Evolutionary conservation across 768 basidiomycete genomes (phyloP).

Genomic region (Termitomyces sp.): DNA sequence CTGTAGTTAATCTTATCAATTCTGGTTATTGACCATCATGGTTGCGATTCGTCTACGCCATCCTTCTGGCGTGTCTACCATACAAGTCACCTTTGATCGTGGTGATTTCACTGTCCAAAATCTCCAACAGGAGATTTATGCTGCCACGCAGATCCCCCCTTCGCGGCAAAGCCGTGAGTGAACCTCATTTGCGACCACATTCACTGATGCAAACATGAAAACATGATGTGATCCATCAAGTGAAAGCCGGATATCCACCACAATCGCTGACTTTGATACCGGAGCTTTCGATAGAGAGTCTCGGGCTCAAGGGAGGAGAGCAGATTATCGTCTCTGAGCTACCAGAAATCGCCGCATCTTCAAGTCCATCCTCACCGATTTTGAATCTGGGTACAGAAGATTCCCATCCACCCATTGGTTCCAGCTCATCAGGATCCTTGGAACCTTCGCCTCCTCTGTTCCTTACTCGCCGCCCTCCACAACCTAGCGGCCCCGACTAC

Average conservation of each 20-base stretch:
- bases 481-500: conserved; percentile 41
- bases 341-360: conserved; percentile 16
- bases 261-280: conserved; percentile 64
- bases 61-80: conserved; percentile 76
- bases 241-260: conserved; percentile 86
- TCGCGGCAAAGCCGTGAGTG: conserved; percentile 72
- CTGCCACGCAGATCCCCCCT: conserved; percentile 63
- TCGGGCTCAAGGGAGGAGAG: conserved; percentile 76
- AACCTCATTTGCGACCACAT: background rate
- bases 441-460: background rate
- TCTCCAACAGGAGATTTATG: conserved; percentile 68
- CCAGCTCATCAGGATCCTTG: background rate
- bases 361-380: conserved; percentile 12
- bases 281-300: conserved; percentile 67
- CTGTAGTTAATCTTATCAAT: conserved; percentile 4
- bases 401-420: conserved; percentile 11
- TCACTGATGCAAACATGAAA: background rate
- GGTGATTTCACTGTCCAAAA: conserved; percentile 61
- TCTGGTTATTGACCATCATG: conserved; percentile 34
- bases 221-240: conserved; percentile 28
- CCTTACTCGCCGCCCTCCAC: conserved; percentile 3
- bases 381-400: conserved; percentile 3
- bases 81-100: conserved; percentile 59
- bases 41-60: conserved; percentile 75
- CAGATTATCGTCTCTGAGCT: conserved; percentile 75